These are phyloP conservation scores for Paraphoma chrysanthemicola DNA, from an alignment of 2,329 filamentous ascomycete genomes.

Conservation along the genomic window DNA sequence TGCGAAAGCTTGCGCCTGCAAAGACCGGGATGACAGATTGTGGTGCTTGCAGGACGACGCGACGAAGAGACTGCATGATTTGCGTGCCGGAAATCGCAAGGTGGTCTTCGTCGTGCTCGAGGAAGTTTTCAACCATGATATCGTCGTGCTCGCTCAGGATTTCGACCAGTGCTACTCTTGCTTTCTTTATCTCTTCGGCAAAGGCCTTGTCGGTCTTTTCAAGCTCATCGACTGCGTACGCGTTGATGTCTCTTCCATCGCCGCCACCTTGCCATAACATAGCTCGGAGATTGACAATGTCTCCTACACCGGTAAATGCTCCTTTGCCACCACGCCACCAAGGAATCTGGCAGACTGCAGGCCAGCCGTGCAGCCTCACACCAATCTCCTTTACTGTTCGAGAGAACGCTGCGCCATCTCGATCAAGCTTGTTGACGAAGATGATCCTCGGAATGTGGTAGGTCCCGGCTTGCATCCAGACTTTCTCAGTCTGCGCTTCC, in stretches of 20 bases:
- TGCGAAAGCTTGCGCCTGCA: slow-evolving; percentile 89
- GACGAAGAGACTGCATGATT: slow-evolving; percentile 76
- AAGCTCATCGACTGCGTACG: slow-evolving; percentile 63
- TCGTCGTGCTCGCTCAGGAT: slow-evolving; percentile 89
- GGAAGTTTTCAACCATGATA: slow-evolving; percentile 80
- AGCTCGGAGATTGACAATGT: slow-evolving; percentile 77
- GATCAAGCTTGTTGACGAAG: slow-evolving; percentile 85
- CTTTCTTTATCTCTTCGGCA: slow-evolving; percentile 73
- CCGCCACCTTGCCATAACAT: slow-evolving; percentile 74
- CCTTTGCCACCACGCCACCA: slow-evolving; percentile 83
- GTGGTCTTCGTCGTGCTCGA: slow-evolving; percentile 77
- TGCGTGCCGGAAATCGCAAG: slow-evolving; percentile 68
- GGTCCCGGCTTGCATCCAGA: slow-evolving; percentile 88
- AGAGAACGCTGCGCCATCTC: slow-evolving; percentile 81
- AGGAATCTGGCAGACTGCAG: slow-evolving; percentile 91
- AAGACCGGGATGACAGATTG: slow-evolving; percentile 85
- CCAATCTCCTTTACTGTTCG: slow-evolving; percentile 87
- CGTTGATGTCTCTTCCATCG: slow-evolving; percentile 69
- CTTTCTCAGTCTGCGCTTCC: slow-evolving; percentile 95
- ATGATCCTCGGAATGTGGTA: slow-evolving; percentile 85
- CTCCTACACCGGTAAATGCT: slow-evolving; percentile 81
- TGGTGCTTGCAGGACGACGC: slow-evolving; percentile 70
- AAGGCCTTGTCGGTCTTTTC: slow-evolving; percentile 57
- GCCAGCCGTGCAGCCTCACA: slow-evolving; percentile 79
- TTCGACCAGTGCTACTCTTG: slow-evolving; percentile 80